These are phyloP conservation scores for Dipteronia sinensis DNA, from an alignment of 345 rosid genomes.

Conservation along the genomic window DNA sequence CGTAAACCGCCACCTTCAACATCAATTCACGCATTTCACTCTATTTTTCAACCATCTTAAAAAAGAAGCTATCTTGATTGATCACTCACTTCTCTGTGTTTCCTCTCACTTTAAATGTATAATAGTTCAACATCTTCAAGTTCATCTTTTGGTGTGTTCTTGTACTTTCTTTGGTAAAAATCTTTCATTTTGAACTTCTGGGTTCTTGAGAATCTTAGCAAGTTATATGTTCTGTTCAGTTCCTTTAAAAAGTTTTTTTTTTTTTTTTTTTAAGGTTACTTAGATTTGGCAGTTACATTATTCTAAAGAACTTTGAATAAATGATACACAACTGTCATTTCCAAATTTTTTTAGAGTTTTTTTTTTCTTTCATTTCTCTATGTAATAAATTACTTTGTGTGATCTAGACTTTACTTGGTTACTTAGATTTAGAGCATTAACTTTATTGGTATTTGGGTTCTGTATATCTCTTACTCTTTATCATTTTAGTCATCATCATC, in stretches of 20 bases:
- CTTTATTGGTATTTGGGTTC: slow-evolving; percentile 23
- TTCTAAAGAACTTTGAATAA: slow-evolving; percentile 23
- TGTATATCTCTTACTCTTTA: not conserved
- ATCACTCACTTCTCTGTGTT: not conserved
- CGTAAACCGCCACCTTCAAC: slow-evolving; percentile 32
- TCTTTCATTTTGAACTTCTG: slow-evolving; percentile 16
- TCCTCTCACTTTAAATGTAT: not conserved
- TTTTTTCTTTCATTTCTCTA: not conserved
- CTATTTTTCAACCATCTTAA: slow-evolving; percentile 7
- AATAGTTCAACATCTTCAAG: not conserved
- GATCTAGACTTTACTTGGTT: slow-evolving; percentile 55
- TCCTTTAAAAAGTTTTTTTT: not conserved
- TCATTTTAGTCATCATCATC: slow-evolving; percentile 3
- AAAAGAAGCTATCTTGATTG: slow-evolving; percentile 15
- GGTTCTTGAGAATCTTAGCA: slow-evolving; percentile 16
- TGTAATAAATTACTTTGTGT: slow-evolving; percentile 32
- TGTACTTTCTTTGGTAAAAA: slow-evolving; percentile 4
- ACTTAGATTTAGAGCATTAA: slow-evolving; percentile 29
- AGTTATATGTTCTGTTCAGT: not conserved
- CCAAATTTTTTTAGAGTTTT: not conserved
- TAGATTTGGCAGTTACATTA: slow-evolving; percentile 32
- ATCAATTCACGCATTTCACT: slow-evolving; percentile 41
- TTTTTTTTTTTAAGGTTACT: slow-evolving; percentile 22
- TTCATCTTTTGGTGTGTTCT: slow-evolving; percentile 8
- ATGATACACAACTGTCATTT: slow-evolving; percentile 37